Conservation (phyloP, 2,329 filamentous ascomycete species). For the Cladosporium sphaerospermum region DNA sequence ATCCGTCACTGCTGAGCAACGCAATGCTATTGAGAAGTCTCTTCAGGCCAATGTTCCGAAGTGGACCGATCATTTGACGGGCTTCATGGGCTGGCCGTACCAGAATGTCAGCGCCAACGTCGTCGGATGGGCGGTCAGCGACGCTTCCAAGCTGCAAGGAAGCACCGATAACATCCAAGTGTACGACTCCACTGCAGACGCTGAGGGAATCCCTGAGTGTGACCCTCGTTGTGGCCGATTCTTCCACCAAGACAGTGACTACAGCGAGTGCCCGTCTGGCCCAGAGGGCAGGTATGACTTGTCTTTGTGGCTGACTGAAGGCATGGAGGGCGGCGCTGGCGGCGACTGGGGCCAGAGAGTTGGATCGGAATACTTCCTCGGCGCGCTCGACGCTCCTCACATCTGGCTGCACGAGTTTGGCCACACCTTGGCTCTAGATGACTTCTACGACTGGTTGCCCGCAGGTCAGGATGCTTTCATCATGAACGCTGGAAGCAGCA, state of each 20-base stretch:
- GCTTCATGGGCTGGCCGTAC: constrained; percentile 42
- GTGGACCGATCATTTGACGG: constrained; percentile 40
- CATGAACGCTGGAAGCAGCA: constrained; percentile 41
- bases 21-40: constrained; percentile 32
- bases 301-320: constrained; percentile 45
- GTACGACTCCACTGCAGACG: constrained; percentile 37
- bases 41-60: constrained; percentile 34
- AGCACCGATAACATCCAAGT: constrained; percentile 33
- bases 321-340: constrained; percentile 40
- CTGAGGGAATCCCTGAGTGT: constrained; percentile 39
- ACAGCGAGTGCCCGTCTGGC: constrained; percentile 36
- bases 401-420: constrained; percentile 45
- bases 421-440: constrained; percentile 40
- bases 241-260: constrained; percentile 42
- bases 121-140: constrained; percentile 40
- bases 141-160: constrained; percentile 34
- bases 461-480: constrained; percentile 39
- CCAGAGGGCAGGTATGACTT: constrained; percentile 40
- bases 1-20: constrained; percentile 34
- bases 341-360: constrained; percentile 46
- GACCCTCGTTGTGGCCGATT: constrained; percentile 38
- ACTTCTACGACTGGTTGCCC: constrained; percentile 43
- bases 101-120: constrained; percentile 36
- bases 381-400: constrained; percentile 36
- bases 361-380: constrained; percentile 40